Conservation (phyloP, 176 grass and related monocot genomes). For the Themeda triandra region DNA sequence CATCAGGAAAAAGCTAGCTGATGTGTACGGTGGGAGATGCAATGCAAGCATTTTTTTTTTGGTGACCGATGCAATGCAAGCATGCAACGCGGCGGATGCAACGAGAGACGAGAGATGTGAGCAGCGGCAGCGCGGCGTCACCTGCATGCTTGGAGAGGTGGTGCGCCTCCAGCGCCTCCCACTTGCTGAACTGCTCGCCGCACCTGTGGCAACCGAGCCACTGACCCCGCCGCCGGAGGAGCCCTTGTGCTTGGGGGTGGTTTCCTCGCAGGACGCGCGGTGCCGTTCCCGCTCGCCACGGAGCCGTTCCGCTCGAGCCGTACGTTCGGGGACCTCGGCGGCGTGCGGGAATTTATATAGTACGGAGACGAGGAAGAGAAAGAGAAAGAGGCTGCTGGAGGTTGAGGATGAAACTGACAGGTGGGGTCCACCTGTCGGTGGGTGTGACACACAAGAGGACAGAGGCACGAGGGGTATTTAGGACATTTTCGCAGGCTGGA, state of each 20-base stretch:
- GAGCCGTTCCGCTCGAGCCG: slow-evolving; percentile 41
- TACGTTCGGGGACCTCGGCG: slow-evolving; percentile 71
- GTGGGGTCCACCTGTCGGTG: no score
- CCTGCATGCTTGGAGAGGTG: slow-evolving; percentile 92
- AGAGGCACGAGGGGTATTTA: no score
- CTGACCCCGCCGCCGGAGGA: slow-evolving; percentile 21
- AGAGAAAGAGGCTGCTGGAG: no score
- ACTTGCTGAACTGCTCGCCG: slow-evolving; percentile 67
- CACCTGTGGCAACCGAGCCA: slow-evolving; percentile 68
- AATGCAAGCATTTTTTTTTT: no score
- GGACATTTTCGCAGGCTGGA: no score
- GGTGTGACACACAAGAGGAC: no score
- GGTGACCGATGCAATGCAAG: no score
- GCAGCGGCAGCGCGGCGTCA: neutral
- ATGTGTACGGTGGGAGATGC: neutral
- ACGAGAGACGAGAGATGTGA: neutral
- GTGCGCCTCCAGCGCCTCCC: slow-evolving; percentile 85
- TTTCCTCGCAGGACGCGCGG: slow-evolving; percentile 55
- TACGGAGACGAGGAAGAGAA: no score
- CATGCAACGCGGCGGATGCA: neutral
- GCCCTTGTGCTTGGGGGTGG: slow-evolving; percentile 12
- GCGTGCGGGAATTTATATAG: no score
- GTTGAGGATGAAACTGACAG: no score
- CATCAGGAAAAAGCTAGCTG: neutral
- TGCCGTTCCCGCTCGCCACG: neutral